Evolutionary conservation across 495 filamentous ascomycete species (phyloP).

Genomic region (Lichenothelia convexa): DNA sequence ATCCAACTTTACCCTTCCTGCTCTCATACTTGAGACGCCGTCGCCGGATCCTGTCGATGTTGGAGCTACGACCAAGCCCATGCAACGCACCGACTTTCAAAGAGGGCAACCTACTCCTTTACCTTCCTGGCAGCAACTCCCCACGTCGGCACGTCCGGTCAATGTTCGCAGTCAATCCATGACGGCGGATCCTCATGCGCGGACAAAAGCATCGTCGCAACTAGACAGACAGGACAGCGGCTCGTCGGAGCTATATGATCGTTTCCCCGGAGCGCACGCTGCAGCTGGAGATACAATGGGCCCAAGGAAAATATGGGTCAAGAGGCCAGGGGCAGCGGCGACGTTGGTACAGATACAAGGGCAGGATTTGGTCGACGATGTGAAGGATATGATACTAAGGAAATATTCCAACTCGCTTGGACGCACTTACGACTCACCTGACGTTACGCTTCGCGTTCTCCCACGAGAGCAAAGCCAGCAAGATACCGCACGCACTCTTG

Average conservation of each 20-base stretch:
- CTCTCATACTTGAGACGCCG: too few relatives aligned
- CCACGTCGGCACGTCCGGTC: too few relatives aligned
- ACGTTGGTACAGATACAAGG: conserved; percentile 72
- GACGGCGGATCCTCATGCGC: too few relatives aligned
- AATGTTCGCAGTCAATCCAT: too few relatives aligned
- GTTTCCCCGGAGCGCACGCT: conserved; percentile 6
- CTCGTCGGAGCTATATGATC: conserved; percentile 1
- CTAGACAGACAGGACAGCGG: too few relatives aligned
- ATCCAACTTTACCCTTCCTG: too few relatives aligned
- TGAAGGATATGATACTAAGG: conserved; percentile 74
- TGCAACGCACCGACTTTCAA: too few relatives aligned
- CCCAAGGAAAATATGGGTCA: conserved; percentile 85
- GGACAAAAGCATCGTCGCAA: too few relatives aligned
- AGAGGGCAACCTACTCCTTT: too few relatives aligned
- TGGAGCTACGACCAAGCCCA: too few relatives aligned
- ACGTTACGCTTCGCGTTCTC: conserved; percentile 51
- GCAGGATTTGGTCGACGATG: conserved; percentile 87
- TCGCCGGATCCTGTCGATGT: too few relatives aligned
- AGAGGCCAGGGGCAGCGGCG: conserved; percentile 62
- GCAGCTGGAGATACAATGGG: conserved; percentile 33
- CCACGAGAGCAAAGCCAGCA: conserved; percentile 31
- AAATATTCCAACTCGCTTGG: conserved; percentile 92
- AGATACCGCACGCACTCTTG: conserved; percentile 46
- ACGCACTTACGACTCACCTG: conserved; percentile 72
- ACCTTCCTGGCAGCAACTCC: too few relatives aligned